These are phyloP conservation scores for Cutaneotrichosporon mucoides DNA, from an alignment of 1,284 basidiomycete species.

Conservation along the genomic window DNA sequence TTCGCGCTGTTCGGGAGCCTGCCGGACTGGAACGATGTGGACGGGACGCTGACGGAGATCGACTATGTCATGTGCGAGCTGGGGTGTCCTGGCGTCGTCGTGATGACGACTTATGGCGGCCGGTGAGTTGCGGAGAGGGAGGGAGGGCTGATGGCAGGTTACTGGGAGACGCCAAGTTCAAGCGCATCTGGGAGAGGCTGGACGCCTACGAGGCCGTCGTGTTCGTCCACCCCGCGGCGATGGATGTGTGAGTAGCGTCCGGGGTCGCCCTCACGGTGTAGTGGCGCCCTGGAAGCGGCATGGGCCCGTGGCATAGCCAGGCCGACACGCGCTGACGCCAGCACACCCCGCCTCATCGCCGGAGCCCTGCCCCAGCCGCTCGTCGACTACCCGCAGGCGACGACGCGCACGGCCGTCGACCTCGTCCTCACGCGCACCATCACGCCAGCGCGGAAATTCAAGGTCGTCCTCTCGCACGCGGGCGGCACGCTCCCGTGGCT, in stretches of 20 bases:
- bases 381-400: constrained; percentile 10
- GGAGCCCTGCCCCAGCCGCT: constrained; percentile 6
- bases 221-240: constrained; percentile 4
- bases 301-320: too few species aligned
- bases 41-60: constrained; percentile 5
- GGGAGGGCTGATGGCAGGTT: not conserved
- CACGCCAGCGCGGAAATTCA: not conserved
- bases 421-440: constrained; percentile 7
- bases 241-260: too few species aligned
- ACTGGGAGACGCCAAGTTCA: constrained; percentile 3
- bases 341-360: not conserved
- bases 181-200: constrained; percentile 10
- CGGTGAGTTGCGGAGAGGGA: too few species aligned
- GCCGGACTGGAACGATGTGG: constrained; percentile 4
- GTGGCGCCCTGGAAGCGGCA: too few species aligned
- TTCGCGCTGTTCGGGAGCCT: constrained; percentile 6
- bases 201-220: constrained; percentile 3
- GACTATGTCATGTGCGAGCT: constrained; percentile 1
- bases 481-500: constrained; percentile 8
- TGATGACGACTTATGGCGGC: constrained; percentile 8
- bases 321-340: not conserved
- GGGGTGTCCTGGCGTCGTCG: not conserved
- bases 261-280: too few species aligned
- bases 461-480: constrained; percentile 7
- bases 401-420: not conserved